Evolutionary conservation across 345 rosid species (phyloP).

Genomic region (Diplotaxis tenuifolia): DNA sequence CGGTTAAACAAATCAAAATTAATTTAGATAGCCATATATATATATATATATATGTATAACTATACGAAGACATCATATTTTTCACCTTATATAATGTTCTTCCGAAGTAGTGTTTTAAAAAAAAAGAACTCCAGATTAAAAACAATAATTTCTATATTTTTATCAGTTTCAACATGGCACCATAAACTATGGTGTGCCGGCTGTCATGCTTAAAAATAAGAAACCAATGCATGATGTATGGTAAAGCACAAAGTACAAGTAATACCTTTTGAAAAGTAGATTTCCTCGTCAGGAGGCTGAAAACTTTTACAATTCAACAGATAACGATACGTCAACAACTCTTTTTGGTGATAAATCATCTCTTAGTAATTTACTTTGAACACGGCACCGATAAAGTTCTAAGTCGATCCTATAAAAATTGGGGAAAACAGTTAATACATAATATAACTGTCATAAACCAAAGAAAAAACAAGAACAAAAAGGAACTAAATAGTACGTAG

Average conservation of each 20-base stretch:
- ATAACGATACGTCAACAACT: constrained; percentile 23
- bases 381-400: not conserved
- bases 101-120: no score
- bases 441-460: not conserved
- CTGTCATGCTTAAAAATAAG: constrained; percentile 30
- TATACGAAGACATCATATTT: not conserved
- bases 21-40: no score
- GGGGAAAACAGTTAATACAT: not conserved
- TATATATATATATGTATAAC: not conserved
- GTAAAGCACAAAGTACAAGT: constrained; percentile 28
- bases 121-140: no score
- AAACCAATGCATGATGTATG: constrained; percentile 19
- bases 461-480: not conserved
- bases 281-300: constrained; percentile 33
- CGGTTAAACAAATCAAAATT: not conserved
- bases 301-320: constrained; percentile 37
- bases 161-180: not conserved
- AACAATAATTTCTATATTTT: not conserved
- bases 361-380: constrained; percentile 14
- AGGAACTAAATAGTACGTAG: no score
- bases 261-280: constrained; percentile 16
- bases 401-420: not conserved
- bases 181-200: constrained; percentile 16
- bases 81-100: constrained; percentile 4
- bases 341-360: constrained; percentile 21